Conservation (phyloP, 2,329 filamentous ascomycete species). For the Scedosporium aurantiacum region DNA sequence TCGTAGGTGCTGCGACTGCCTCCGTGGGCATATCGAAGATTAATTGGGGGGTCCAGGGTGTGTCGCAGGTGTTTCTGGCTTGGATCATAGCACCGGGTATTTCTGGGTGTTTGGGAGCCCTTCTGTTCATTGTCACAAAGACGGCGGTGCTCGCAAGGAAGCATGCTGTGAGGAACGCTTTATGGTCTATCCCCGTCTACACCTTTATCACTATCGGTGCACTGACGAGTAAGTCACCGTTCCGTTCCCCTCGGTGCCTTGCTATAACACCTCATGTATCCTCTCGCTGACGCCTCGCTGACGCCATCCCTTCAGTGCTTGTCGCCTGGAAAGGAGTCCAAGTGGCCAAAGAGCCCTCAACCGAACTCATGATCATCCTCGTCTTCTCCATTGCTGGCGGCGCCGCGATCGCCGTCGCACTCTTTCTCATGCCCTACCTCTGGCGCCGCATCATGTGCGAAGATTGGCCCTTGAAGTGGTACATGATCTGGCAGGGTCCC, state of each 20-base stretch:
- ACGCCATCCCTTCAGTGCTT: slow-evolving; percentile 27
- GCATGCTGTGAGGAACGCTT: slow-evolving; percentile 21
- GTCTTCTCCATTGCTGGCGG: slow-evolving; percentile 33
- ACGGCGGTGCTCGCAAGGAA: slow-evolving; percentile 17
- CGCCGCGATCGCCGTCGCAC: slow-evolving; percentile 26
- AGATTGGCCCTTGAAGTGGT: slow-evolving; percentile 39
- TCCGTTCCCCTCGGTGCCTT: no score
- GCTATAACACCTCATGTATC: background rate
- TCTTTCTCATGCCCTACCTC: slow-evolving; percentile 43
- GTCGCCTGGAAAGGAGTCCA: slow-evolving; percentile 35
- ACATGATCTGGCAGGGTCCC: slow-evolving; percentile 35
- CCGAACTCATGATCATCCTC: slow-evolving; percentile 17
- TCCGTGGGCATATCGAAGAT: slow-evolving; percentile 23
- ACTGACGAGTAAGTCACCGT: slow-evolving; percentile 19
- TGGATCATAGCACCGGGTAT: slow-evolving; percentile 26
- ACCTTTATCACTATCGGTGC: slow-evolving; percentile 25
- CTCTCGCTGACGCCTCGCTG: background rate
- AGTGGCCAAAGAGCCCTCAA: slow-evolving; percentile 13
- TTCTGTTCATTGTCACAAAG: slow-evolving; percentile 24
- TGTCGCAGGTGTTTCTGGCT: slow-evolving; percentile 26
- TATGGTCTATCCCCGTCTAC: slow-evolving; percentile 25
- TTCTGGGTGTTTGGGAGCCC: slow-evolving; percentile 19
- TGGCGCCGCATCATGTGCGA: slow-evolving; percentile 37
- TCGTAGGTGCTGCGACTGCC: slow-evolving; percentile 25
- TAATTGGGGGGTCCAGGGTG: slow-evolving; percentile 25